Evolutionary conservation across 495 filamentous ascomycete genomes (phyloP).

Genomic region (Cercophora sp.): DNA sequence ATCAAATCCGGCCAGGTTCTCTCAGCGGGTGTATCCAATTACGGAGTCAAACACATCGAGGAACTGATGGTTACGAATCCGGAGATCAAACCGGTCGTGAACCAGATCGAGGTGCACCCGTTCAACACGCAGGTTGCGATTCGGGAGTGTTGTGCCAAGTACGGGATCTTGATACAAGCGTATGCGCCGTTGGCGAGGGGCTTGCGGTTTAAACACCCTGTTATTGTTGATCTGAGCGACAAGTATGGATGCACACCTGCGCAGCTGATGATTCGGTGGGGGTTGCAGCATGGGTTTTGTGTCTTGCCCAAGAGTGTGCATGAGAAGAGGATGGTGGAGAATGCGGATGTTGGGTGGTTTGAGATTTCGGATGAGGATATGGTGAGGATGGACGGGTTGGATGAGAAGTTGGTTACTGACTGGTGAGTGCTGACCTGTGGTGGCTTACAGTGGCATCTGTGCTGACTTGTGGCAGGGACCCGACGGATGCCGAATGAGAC

Average conservation of each 20-base stretch:
- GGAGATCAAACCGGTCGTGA: slow-evolving; percentile 51
- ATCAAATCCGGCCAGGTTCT: slow-evolving; percentile 56
- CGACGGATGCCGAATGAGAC: slow-evolving; percentile 25
- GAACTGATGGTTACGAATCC: slow-evolving; percentile 55
- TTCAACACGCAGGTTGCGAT: slow-evolving; percentile 62
- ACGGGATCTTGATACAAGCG: slow-evolving; percentile 58
- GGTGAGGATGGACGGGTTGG: slow-evolving; percentile 57
- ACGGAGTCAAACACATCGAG: slow-evolving; percentile 61
- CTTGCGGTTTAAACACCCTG: slow-evolving; percentile 51
- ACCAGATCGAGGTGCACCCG: slow-evolving; percentile 68
- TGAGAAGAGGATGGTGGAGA: slow-evolving; percentile 57
- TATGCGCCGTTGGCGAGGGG: slow-evolving; percentile 61
- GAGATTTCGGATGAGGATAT: slow-evolving; percentile 61
- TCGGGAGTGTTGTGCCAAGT: slow-evolving; percentile 48
- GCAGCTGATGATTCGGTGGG: slow-evolving; percentile 56
- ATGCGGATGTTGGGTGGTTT: slow-evolving; percentile 64
- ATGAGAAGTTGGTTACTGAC: slow-evolving; percentile 63
- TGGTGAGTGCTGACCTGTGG: slow-evolving; percentile 35
- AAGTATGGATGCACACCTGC: slow-evolving; percentile 58
- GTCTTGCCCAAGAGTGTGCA: slow-evolving; percentile 70
- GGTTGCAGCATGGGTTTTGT: slow-evolving; percentile 68
- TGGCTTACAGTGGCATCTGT: neutral
- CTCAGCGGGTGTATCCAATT: slow-evolving; percentile 64
- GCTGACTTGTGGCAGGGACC: slow-evolving; percentile 29
- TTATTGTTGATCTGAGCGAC: slow-evolving; percentile 44